Conservation (phyloP, 2,329 filamentous ascomycete species). For the Pseudogymnoascus destructans region DNA sequence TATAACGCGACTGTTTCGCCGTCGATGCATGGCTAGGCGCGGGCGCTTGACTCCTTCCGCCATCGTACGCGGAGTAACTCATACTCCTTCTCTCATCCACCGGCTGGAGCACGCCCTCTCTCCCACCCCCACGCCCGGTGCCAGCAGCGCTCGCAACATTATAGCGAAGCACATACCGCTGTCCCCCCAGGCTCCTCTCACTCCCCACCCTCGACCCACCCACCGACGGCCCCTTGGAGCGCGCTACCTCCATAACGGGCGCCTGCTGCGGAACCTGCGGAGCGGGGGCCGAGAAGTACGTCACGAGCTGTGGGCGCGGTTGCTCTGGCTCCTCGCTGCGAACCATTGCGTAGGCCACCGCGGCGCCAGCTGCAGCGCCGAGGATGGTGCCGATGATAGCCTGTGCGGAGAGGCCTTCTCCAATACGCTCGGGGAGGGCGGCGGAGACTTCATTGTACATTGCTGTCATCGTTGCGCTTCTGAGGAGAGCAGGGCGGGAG, state of each 20-base stretch:
- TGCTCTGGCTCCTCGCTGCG: conserved; percentile 36
- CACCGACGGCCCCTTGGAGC: background rate
- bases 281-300: background rate
- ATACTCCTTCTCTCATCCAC: conserved; percentile 3
- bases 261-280: background rate
- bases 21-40: background rate
- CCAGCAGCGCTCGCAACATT: background rate
- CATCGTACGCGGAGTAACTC: background rate
- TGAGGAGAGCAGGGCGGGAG: background rate
- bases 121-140: background rate
- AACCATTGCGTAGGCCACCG: conserved; percentile 62
- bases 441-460: background rate
- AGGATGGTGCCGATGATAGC: conserved; percentile 63
- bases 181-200: background rate
- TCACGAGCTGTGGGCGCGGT: background rate
- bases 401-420: conserved; percentile 34
- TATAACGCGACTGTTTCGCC: background rate
- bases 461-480: background rate
- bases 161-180: background rate
- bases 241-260: background rate
- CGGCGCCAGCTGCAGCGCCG: conserved; percentile 65
- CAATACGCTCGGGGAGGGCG: background rate
- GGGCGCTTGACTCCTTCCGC: background rate
- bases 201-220: background rate
- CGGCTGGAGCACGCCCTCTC: background rate